phyloP scores from a whole-genome alignment of 202 grass and related monocot genomes.

The Tripidium arundinaceum region DNA sequence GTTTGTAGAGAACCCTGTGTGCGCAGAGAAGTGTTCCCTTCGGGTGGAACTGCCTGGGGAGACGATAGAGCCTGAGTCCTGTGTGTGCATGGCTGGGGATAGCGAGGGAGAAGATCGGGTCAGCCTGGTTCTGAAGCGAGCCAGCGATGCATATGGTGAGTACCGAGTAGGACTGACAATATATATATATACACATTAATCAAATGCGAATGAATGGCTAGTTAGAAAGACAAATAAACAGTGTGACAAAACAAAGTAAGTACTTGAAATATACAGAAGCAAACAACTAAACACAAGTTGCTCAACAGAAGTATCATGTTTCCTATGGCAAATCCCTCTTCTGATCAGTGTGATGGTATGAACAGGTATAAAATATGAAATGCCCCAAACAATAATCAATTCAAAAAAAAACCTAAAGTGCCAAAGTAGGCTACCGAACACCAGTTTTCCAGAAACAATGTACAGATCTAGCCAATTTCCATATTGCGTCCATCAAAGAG shows the following conservation, averaged over 20 bases:
- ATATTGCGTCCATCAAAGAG: background rate
- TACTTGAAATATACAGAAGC: background rate
- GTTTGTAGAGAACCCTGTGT: too few species aligned
- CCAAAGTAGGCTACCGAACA: background rate
- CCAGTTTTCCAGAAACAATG: background rate
- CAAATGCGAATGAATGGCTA: background rate
- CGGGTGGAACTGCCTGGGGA: too few species aligned
- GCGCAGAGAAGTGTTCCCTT: too few species aligned
- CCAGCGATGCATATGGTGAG: too few species aligned
- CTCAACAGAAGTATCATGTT: background rate
- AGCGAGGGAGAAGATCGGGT: too few species aligned
- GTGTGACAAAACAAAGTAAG: background rate
- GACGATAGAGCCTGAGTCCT: too few species aligned
- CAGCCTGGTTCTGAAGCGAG: too few species aligned
- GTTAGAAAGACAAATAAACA: conserved; percentile 6
- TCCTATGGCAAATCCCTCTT: background rate
- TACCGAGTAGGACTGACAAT: too few species aligned
- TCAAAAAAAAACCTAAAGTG: background rate
- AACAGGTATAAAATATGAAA: background rate
- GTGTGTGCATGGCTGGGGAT: too few species aligned
- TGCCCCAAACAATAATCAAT: background rate
- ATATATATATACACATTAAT: background rate
- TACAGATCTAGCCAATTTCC: conserved; percentile 34
- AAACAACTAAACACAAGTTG: conserved; percentile 2
- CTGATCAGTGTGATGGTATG: background rate